Percentiles rank a stretch among this genome's conserved stretches.
Evolutionary conservation across 2,329 filamentous ascomycete species (phyloP).

Genomic region (Nothophaeocryptopus gaeumannii): DNA sequence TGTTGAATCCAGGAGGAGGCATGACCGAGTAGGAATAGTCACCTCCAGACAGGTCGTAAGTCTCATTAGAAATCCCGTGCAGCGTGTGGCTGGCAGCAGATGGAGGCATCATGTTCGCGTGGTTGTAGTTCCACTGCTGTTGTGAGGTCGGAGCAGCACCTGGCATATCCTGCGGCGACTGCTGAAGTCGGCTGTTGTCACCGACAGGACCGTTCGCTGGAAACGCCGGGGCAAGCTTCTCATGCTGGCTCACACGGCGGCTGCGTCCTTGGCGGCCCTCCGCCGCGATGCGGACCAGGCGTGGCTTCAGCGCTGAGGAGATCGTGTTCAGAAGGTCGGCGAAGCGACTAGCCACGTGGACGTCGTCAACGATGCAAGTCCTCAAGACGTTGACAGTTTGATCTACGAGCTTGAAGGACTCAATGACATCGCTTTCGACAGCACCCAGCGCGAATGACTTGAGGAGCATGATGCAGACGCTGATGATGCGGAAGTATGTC

Average conservation of each 20-base stretch:
- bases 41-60: slow-evolving; percentile 42
- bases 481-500: slow-evolving; percentile 84
- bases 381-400: slow-evolving; percentile 70
- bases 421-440: slow-evolving; percentile 71
- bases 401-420: slow-evolving; percentile 73
- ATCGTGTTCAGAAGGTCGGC: slow-evolving; percentile 78
- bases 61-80: slow-evolving; percentile 44
- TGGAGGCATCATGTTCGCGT: slow-evolving; percentile 13
- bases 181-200: slow-evolving; percentile 14
- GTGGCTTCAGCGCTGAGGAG: slow-evolving; percentile 68
- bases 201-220: slow-evolving; percentile 1
- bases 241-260: slow-evolving; percentile 21
- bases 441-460: slow-evolving; percentile 82
- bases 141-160: slow-evolving; percentile 12
- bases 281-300: slow-evolving; percentile 62
- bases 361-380: slow-evolving; percentile 78
- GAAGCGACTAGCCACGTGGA: slow-evolving; percentile 80
- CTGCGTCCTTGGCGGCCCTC: slow-evolving; percentile 35
- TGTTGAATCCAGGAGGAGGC: slow-evolving; percentile 45
- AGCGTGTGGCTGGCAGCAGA: slow-evolving; percentile 27
- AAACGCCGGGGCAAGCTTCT: slow-evolving; percentile 12
- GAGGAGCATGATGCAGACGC: slow-evolving; percentile 78
- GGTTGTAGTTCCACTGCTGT: slow-evolving; percentile 26
- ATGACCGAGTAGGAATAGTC: slow-evolving; percentile 46
- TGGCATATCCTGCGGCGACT: slow-evolving; percentile 18